Base-by-base conservation (phyloP, 2,329 filamentous ascomycete species). In the Diplodia sapinea region DNA sequence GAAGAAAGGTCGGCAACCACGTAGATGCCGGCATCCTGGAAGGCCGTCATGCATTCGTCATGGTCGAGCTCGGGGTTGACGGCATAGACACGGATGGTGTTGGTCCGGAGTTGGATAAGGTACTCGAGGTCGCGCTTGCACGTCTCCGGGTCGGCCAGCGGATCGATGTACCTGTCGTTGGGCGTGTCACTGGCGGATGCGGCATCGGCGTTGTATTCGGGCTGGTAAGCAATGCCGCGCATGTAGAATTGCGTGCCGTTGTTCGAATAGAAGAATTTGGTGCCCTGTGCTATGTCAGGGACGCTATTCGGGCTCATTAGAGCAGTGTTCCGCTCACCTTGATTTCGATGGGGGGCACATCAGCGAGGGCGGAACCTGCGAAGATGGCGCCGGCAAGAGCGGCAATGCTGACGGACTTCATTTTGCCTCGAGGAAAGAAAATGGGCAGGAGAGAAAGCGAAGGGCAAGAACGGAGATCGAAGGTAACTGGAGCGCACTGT, bases 1-100 rank as follows among this genome's bases (percentile, higher is more conserved):
- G 96, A 89, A 23, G 90, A 91, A 72, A 99, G 84, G 84, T 99
- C 95, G 72, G 93, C 91, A 74, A 99, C 87, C 75, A 99, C 89
- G 80, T 98, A 99, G 84, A 99, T 98, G 76, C 93, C 94, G 68
- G 91, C 91, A 69, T 91, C 88, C 68, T 91, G 86, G 62, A 99
- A 87, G 71, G 92, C 79, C 72, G 86, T 83, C 94, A 99, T 97
- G 84, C 95, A 98, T 62, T 84, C 85, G 65, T 86, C 84, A 83
- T 99, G 95, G 82, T 96, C 85, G 72, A 85, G 80, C 13, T 84
- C 87, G 29, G 94, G 92, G 82, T 98, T 87, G 75, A 98, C 88
- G 74, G 94, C 93, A 80, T 99, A 99, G 67, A 95, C 94, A 80
- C 95, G 94, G 80, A 99, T 94, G 74, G 89, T 89, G 83, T 99